Evolutionary conservation across 75 land plant species (phyloP), one percentile per base, ranked within the genome.

Genomic region (Pinus taeda): DNA sequence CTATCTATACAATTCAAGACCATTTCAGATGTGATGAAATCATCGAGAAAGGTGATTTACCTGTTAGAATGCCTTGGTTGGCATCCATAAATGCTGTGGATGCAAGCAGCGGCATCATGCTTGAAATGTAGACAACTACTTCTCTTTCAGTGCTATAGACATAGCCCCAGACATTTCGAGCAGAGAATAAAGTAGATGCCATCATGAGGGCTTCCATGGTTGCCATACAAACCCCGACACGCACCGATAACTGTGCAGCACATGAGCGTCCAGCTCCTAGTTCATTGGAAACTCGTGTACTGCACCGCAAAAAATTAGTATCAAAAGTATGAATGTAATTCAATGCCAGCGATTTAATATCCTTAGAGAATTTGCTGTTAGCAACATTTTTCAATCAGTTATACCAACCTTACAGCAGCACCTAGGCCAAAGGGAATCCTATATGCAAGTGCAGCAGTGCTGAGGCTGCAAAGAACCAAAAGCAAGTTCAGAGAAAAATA

Each of bases 211-310:
- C 92, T 59, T 89, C 89, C 37, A 79, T 36, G 3, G 80, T 37
- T 18, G 89, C 84, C 17, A 95, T 73, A 2, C 71, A 15, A 22
- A 89, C 15, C 56, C 76, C 87, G 9, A 83, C 83, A 5, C 66
- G 4, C 33, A 90, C 80, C 20, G 94, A 86, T 60, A 83, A 45
- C 3, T 74, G 83, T 15, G 92, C 98, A 15, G 79, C 79, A 21
- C 71, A 62, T 53, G 96, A 75, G 11, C 72, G 36, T 33, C 88
- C 86, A 36, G 89, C 95, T 49, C 98, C 98, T 37, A 95, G 72
- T 80, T 95, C 96, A 80, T 95, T 95, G 21, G 95, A 82, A 75
- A 93, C 89, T 63, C 95, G 71, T 53, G 91, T 88, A 59, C 95
- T 93, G 77, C 75, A 67, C 24, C 22, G 30, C 36, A 49, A 36